These are phyloP conservation scores for Kwoniella sp. DNA, from an alignment of 768 basidiomycete species.

Conservation along the genomic window DNA sequence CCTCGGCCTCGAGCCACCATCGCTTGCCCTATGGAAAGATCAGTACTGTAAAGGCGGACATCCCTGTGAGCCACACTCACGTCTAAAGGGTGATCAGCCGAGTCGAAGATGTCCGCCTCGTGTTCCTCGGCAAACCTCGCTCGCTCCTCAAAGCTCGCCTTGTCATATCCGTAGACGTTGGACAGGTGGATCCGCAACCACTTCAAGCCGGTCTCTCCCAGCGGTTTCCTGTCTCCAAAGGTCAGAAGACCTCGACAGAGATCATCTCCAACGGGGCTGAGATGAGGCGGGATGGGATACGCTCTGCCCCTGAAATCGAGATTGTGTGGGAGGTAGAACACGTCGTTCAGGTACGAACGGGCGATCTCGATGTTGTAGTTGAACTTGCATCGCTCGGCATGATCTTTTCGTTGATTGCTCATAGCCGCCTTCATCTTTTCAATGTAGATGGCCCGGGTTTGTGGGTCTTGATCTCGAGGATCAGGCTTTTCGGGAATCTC, in stretches of 20 bases:
- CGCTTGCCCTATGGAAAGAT: conserved; percentile 57
- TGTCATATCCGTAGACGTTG: conserved; percentile 89
- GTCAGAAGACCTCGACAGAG: conserved; percentile 73
- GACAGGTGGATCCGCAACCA: conserved; percentile 96
- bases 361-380: conserved; percentile 98
- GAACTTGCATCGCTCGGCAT: conserved; percentile 83
- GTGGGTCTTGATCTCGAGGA: conserved; percentile 56
- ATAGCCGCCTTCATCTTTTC: conserved; percentile 57
- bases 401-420: conserved; percentile 70
- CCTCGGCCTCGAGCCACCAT: conserved; percentile 91
- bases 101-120: conserved; percentile 73
- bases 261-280: conserved; percentile 94
- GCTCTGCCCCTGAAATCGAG: conserved; percentile 96
- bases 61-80: conserved; percentile 51
- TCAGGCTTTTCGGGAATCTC: conserved; percentile 57
- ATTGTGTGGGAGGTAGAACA: conserved; percentile 89
- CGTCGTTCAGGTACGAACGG: conserved; percentile 79
- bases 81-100: conserved; percentile 71
- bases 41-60: background rate
- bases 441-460: conserved; percentile 57
- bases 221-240: conserved; percentile 72
- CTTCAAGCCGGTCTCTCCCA: conserved; percentile 76
- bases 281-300: conserved; percentile 91
- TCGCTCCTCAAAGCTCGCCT: conserved; percentile 90
- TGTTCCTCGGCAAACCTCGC: conserved; percentile 69